Evolutionary conservation across 75 land plant species (phyloP), one percentile per base, ranked within the genome.

Genomic region (Picea sitchensis): DNA sequence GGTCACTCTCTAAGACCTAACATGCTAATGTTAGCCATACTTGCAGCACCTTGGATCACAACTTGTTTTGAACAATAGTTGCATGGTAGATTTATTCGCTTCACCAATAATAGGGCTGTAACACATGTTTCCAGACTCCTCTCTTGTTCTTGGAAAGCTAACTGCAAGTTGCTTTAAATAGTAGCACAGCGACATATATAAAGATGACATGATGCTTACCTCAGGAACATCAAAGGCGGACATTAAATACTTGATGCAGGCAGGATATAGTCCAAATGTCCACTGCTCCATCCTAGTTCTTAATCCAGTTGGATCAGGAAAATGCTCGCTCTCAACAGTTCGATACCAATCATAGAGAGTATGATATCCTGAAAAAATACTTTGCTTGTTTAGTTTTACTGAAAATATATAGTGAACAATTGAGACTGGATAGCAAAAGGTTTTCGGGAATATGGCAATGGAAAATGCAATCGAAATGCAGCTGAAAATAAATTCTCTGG

Each of bases 191-290:
- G 54, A 71, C n/a, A 20, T 44, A 71, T 71, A 2, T 44, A 51
- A 51, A 51, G 26, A 44, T 32, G 36, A 36, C 31, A 17, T 7
- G 36, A 38, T 68, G 17, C 64, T 58, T 21, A 97, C 99, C 98
- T 97, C 99, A 14, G 99, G 99, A 60, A 93, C 85, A 90, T 97
- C 99, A 90, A 95, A 97, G 41, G 99, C 96, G 63, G 98, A 91
- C 99, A 97, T 97, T 14, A 97, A 87, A 78, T 97, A 97, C 77
- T 97, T 97, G 44, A 97, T 89, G 80, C 99, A 97, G 21, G 99
- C 99, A 56, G 99, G 99, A 84, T 97, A 97, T 18, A 97, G 87
- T 58, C 99, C 99, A 86, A 88, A 87, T n/a, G 98, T 95, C 99
- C 95, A 97, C 71, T 88, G 82, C 76, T 97, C 98, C 21, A 97